phyloP scores from a whole-genome alignment of 2,329 filamentous ascomycete genomes.

The Xylariaceae sp. region DNA sequence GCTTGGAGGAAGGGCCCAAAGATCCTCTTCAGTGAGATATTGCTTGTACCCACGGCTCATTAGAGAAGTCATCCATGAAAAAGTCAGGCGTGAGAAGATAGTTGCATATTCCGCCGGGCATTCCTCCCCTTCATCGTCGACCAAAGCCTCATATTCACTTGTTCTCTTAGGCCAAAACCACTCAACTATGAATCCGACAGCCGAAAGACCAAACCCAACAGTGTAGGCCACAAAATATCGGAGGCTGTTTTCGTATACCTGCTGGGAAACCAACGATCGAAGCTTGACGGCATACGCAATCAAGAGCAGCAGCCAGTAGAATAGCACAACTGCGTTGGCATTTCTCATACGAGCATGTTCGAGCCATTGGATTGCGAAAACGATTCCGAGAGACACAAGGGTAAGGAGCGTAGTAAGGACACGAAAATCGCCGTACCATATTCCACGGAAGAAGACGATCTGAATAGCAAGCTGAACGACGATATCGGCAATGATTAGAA shows the following conservation, averaged over 20 bases:
- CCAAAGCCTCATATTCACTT: constrained; percentile 60
- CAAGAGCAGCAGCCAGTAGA: constrained; percentile 89
- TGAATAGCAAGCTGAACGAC: constrained; percentile 76
- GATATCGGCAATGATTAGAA: constrained; percentile 68
- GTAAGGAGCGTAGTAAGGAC: constrained; percentile 80
- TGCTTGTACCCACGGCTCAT: constrained; percentile 95
- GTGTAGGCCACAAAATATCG: constrained; percentile 80
- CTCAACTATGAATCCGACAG: constrained; percentile 75
- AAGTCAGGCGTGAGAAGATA: constrained; percentile 90
- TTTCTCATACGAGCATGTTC: constrained; percentile 83
- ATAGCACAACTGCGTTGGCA: constrained; percentile 83
- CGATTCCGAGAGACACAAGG: constrained; percentile 70
- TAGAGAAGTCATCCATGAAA: constrained; percentile 98
- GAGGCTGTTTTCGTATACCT: constrained; percentile 66
- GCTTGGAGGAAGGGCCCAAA: constrained; percentile 84
- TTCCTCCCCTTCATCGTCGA: constrained; percentile 58
- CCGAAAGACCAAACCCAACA: constrained; percentile 69
- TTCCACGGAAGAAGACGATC: constrained; percentile 66
- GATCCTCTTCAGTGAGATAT: constrained; percentile 89
- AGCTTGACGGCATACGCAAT: constrained; percentile 81
- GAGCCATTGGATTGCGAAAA: constrained; percentile 81
- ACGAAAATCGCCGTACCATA: constrained; percentile 81
- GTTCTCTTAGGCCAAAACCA: constrained; percentile 83
- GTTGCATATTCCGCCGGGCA: constrained; percentile 87
- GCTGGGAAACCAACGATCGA: constrained; percentile 79